Base-by-base conservation (phyloP, 108 stramenopile genomes). In the Bacterosira constricta region DNA sequence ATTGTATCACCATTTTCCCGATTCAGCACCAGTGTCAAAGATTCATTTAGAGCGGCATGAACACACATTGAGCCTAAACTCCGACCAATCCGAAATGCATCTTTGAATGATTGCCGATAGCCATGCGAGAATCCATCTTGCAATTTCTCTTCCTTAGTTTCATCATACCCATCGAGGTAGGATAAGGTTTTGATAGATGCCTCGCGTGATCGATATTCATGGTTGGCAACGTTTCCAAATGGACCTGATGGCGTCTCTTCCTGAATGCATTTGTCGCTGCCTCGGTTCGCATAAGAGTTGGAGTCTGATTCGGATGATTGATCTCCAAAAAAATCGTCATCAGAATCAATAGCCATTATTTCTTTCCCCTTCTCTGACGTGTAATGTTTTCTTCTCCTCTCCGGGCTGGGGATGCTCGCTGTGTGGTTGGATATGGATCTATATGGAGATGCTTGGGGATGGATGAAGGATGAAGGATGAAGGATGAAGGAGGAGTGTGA, bases 81-180 rank as follows among this genome's bases (percentile, higher is more conserved):
- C 26, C 47, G 42, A 5, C 91, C 91, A n/a, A 90, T 73, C 17
- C 64, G 42, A 57, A 61, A 63, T 25, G 89, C 69, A 44, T 66
- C 68, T 36, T 72, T 62, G 62, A 84, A 86, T 11, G 81, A 60
- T 65, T 84, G 74, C 45, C 62, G 77, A 68, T 84, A 90, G n/a
- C 92, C 92, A 41, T 63, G 60, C 45, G 85, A 81, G 66, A 93
- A 93, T 50, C 92, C 92, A 56, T 90, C 85, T 73, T 93, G 92
- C 23, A 93, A 34, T 35, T 58, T 41, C n/a, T 52, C 58, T 30
- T 93, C 92, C 63, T 90, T 85, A 10, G 67, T 67, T 36, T 69
- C 81, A 54, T 93, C 92, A 52, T 76, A 93, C 11, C 85, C 81
- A 39, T 93, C 85, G 8, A 86, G 73, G 47, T 81, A 93, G 23